These are phyloP conservation scores for Penicillium parvum DNA, from an alignment of 495 filamentous ascomycete species.

Conservation along the genomic window DNA sequence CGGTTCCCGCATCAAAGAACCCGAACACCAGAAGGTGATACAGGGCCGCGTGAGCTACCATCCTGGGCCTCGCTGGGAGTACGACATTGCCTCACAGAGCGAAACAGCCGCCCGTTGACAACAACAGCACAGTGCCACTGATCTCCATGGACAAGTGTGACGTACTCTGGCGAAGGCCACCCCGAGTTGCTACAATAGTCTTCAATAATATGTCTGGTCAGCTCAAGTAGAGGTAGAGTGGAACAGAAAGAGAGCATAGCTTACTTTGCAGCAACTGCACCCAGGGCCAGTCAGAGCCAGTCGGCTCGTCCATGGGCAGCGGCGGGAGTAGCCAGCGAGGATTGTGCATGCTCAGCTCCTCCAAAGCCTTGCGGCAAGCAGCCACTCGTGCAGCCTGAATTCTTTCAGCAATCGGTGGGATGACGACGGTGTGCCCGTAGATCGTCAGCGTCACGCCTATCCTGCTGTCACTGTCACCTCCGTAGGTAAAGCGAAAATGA, in stretches of 20 bases:
- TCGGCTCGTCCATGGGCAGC: conserved; percentile 14
- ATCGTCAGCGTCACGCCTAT: conserved; percentile 29
- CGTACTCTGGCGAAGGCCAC: conserved; percentile 15
- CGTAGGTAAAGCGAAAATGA: conserved; percentile 24
- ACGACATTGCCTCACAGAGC: conserved; percentile 11
- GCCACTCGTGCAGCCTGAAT: conserved; percentile 19
- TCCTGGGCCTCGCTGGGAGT: conserved; percentile 18
- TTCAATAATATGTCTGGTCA: too few relatives aligned
- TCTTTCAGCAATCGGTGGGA: conserved; percentile 1
- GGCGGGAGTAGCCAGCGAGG: conserved; percentile 27
- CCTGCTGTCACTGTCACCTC: conserved; percentile 2
- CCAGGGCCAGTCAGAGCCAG: conserved; percentile 27
- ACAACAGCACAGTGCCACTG: conserved; percentile 24
- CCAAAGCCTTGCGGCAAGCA: conserved; percentile 26
- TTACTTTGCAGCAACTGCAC: conserved; percentile 26
- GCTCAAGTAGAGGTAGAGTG: background rate
- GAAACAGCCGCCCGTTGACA: conserved; percentile 7
- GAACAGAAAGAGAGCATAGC: background rate
- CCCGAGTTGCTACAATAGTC: conserved; percentile 23
- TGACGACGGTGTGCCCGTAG: conserved; percentile 31
- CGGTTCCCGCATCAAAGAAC: background rate
- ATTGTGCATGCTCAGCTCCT: conserved; percentile 16
- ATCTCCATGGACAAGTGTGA: background rate
- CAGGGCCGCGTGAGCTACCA: conserved; percentile 25
- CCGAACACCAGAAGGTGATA: conserved; percentile 18